These are phyloP conservation scores for Tetracladium maxilliforme DNA, from an alignment of 2,329 filamentous ascomycete species.

Conservation along the genomic window DNA sequence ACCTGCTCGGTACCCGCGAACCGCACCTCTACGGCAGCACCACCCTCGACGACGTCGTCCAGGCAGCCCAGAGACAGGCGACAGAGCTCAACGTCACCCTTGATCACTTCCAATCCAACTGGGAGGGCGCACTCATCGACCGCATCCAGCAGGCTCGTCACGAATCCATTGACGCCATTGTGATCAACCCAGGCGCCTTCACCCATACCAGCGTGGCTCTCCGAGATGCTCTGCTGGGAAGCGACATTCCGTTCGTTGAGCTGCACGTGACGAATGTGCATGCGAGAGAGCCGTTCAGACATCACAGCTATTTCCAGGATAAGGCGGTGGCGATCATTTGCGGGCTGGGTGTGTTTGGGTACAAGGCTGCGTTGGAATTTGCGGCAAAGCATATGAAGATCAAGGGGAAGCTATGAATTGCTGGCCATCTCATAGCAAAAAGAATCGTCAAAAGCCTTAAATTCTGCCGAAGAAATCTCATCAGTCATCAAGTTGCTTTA, in stretches of 20 bases:
- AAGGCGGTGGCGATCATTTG: slow-evolving; percentile 63
- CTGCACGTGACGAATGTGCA: slow-evolving; percentile 68
- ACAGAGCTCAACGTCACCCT: slow-evolving; percentile 29
- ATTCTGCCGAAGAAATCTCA: no score
- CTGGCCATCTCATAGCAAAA: no score
- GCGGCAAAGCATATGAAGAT: slow-evolving; percentile 28
- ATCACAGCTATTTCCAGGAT: slow-evolving; percentile 59
- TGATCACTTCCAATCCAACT: slow-evolving; percentile 58
- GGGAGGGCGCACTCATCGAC: slow-evolving; percentile 62
- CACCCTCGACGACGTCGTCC: slow-evolving; percentile 48
- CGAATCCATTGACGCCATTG: slow-evolving; percentile 41
- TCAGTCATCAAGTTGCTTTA: no score
- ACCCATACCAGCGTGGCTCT: slow-evolving; percentile 67
- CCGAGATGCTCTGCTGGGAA: slow-evolving; percentile 57
- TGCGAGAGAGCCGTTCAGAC: slow-evolving; percentile 50
- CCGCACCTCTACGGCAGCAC: slow-evolving; percentile 58
- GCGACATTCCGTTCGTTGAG: slow-evolving; percentile 61
- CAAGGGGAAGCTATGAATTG: slow-evolving; percentile 11
- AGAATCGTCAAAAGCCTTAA: no score
- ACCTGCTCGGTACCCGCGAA: slow-evolving; percentile 63
- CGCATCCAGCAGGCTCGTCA: slow-evolving; percentile 53
- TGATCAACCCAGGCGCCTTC: slow-evolving; percentile 64
- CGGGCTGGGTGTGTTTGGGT: slow-evolving; percentile 49
- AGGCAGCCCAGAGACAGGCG: slow-evolving; percentile 31
- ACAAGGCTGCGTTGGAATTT: slow-evolving; percentile 43